phyloP scores from a whole-genome alignment of 495 filamentous ascomycete genomes.

The Aspergillus indologenus region DNA sequence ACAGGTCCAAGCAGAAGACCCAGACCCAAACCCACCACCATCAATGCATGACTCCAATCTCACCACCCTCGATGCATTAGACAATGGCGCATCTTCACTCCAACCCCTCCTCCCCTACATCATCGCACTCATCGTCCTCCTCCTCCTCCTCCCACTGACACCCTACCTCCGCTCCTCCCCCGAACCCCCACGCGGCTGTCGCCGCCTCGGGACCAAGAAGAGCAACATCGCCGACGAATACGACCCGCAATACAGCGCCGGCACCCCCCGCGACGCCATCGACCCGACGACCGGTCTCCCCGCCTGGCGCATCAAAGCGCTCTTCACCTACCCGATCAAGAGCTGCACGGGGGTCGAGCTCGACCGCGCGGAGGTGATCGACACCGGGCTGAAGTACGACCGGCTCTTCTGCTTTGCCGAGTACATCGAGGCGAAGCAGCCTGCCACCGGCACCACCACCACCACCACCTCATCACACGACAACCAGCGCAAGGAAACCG shows the following conservation, averaged over 20 bases:
- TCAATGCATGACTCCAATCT: neutral
- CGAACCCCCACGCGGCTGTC: slow-evolving; percentile 30
- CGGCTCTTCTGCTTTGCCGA: slow-evolving; percentile 82
- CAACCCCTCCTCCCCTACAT: neutral
- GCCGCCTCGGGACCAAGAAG: slow-evolving; percentile 31
- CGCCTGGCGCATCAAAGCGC: slow-evolving; percentile 65
- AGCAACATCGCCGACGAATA: slow-evolving; percentile 42
- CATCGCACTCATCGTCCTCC: slow-evolving; percentile 4
- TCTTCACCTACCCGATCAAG: slow-evolving; percentile 88
- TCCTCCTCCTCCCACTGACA: neutral
- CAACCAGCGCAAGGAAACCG: slow-evolving; percentile 13
- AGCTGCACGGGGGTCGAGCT: slow-evolving; percentile 81
- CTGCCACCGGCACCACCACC: slow-evolving; percentile 23
- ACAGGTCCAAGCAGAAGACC: too few relatives aligned
- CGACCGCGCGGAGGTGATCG: slow-evolving; percentile 58
- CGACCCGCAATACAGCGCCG: slow-evolving; percentile 31
- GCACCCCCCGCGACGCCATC: slow-evolving; percentile 15
- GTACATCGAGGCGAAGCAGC: slow-evolving; percentile 42
- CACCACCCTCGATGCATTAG: neutral
- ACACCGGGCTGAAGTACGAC: slow-evolving; percentile 76
- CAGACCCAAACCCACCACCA: neutral
- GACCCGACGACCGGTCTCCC: slow-evolving; percentile 20
- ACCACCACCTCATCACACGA: slow-evolving; percentile 41
- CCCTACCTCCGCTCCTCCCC: neutral
- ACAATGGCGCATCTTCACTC: neutral